Percentiles rank a stretch among this genome's conserved stretches.
phyloP scores from a whole-genome alignment of 768 basidiomycete genomes.

The Agaricus bisporus region DNA sequence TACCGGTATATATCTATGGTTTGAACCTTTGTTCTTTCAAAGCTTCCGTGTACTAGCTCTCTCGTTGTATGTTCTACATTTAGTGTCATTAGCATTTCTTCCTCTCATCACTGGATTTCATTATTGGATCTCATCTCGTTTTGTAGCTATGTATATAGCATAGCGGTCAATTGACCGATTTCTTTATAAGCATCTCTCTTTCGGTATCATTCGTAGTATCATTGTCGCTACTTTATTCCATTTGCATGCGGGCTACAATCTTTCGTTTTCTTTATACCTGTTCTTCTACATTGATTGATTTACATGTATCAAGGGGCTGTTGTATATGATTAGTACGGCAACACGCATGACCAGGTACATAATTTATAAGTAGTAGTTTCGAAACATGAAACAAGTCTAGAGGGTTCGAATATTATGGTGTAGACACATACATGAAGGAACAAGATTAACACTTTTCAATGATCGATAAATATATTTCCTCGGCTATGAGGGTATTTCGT shows the following conservation, averaged over 20 bases:
- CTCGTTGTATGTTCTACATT: neutral
- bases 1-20: slow-evolving; percentile 12
- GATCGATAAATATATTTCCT: slow-evolving; percentile 8
- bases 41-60: neutral
- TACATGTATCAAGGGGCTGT: no score
- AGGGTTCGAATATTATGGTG: neutral
- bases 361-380: neutral
- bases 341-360: no score
- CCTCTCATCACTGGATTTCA: neutral
- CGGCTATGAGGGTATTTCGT: slow-evolving; percentile 32
- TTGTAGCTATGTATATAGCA: slow-evolving; percentile 10
- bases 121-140: slow-evolving; percentile 25
- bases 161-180: neutral
- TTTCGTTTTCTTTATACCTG: neutral
- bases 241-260: neutral
- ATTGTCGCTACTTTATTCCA: neutral
- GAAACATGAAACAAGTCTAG: neutral
- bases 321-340: no score
- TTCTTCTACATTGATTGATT: neutral
- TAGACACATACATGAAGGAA: neutral
- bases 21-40: slow-evolving; percentile 12
- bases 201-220: neutral
- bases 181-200: neutral
- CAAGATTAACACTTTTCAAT: slow-evolving; percentile 6
- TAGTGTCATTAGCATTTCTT: neutral